Percentiles rank a stretch among this genome's conserved stretches.
phyloP scores from a whole-genome alignment of 1,139 yeast species.

The Blastobotrys ciferrii region DNA sequence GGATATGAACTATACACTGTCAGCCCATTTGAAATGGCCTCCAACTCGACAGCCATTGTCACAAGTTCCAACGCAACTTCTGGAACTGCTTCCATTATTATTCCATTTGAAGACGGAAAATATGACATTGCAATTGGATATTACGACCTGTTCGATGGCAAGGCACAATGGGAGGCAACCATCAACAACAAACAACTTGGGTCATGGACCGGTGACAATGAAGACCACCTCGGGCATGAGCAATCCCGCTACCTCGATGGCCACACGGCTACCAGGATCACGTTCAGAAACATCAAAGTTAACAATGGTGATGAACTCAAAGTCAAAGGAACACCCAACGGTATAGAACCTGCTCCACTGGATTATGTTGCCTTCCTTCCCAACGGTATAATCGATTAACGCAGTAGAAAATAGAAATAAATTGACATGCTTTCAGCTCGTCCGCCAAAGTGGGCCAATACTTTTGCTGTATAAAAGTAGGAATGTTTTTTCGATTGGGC shows the following conservation, averaged over 20 bases:
- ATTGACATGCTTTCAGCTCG: too few relatives aligned
- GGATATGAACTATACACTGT: constrained; percentile 7
- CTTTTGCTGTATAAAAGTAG: not conserved
- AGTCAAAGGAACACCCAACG: constrained; percentile 9
- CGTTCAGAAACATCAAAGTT: constrained; percentile 2
- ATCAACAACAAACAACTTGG: constrained; percentile 4
- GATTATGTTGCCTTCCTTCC: constrained; percentile 9
- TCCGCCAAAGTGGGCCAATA: too few relatives aligned
- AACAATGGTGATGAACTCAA: constrained; percentile 6
- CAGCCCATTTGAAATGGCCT: constrained; percentile 8
- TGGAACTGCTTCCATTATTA: not conserved
- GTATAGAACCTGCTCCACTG: constrained; percentile 8
- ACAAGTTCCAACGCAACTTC: not conserved
- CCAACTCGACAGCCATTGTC: constrained; percentile 4
- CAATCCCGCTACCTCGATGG: constrained; percentile 7
- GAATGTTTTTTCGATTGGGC: too few relatives aligned
- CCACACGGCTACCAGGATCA: constrained; percentile 10
- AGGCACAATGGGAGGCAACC: constrained; percentile 3
- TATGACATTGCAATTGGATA: constrained; percentile 6
- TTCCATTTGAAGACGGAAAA: constrained; percentile 2
- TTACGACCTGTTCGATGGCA: constrained; percentile 5
- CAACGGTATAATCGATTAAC: constrained; percentile 8
- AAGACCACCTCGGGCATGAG: constrained; percentile 4
- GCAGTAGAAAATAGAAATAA: not conserved
- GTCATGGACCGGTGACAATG: constrained; percentile 1